Conservation (phyloP, 2,329 filamentous ascomycete species). For the Fusarium tanahbumbuense region DNA sequence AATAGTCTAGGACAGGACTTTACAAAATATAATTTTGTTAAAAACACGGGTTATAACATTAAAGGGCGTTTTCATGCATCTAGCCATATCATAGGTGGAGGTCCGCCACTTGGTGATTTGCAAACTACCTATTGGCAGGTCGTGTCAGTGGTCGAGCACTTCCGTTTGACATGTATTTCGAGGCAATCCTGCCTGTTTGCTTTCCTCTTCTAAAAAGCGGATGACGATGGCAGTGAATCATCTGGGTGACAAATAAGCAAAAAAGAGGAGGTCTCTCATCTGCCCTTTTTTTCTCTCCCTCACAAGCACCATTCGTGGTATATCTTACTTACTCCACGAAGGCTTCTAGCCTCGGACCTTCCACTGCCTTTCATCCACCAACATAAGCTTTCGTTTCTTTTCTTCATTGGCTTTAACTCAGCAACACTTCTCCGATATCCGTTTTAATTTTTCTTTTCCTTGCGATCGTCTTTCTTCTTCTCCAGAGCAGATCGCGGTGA, state of each 20-base stretch:
- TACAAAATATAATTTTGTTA: neutral
- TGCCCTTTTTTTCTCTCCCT: constrained; percentile 7
- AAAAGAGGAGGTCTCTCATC: neutral
- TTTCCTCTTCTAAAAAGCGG: neutral
- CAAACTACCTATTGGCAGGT: constrained; percentile 2
- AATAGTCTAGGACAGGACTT: neutral
- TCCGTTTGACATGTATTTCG: constrained; percentile 4
- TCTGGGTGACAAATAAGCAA: constrained; percentile 2
- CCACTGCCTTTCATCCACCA: neutral
- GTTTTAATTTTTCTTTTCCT: neutral
- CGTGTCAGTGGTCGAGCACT: neutral
- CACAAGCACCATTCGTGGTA: neutral
- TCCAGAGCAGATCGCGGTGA: constrained; percentile 2
- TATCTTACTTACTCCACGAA: neutral
- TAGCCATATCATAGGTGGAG: constrained; percentile 10
- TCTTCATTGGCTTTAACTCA: neutral
- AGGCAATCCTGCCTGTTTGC: neutral
- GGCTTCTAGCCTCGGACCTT: neutral
- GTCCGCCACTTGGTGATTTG: neutral
- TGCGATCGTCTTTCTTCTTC: neutral
- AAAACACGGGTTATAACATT: neutral
- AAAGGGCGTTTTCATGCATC: neutral
- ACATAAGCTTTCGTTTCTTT: neutral
- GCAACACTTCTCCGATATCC: neutral
- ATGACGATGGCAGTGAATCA: constrained; percentile 15